Evolutionary conservation across 106 monocot species (phyloP), one percentile per base, ranked within the genome.

Genomic region (Allium sativum): DNA sequence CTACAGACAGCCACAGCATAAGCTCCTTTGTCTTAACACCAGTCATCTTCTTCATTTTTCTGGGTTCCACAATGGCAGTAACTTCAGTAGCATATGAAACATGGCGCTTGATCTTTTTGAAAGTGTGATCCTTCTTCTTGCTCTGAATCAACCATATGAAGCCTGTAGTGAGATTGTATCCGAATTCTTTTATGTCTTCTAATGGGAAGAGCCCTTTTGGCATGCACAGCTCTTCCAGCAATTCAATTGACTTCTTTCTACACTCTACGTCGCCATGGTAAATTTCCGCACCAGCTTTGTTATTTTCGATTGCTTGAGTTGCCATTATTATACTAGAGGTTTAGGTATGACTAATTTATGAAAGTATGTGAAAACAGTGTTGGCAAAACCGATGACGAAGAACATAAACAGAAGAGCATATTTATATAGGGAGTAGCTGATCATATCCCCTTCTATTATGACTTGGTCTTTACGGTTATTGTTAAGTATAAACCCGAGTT

Each of bases 1-100:
- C 43, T 12, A 70, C 62, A 20, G 70, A 70, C 61, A 70, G 70
- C 70, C 62, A 62, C 12, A 70, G 9, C 0, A 70, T 4, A 9
- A 70, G 44, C 62, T 70, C 70, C 45, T 62, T 70, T 0, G 62
- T 70, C 62, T 70, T 70, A 0, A 70, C 61, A 10, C 70, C 61
- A 0, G 61, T 70, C 61, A 70, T 20, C 70, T 70, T 70, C 50
- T 70, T 70, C 44, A 70, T 15, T 45, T 61, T 62, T 7, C 13
- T 43, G 9, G 61, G 61, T 62, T 70, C 70, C 3, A 70, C 62
- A 6, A 70, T 53, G 12, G 70, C 62, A 1, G 70, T 70, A 15
- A 70, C 70, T 12, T 70, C 62, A 4, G 70, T 21, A 1, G 61
- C 70, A 51, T 70, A 70, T 9, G 70, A 62, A 9, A 70, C 70